Conservation (phyloP, 306 rosid species). For the Alnus glutinosa region DNA sequence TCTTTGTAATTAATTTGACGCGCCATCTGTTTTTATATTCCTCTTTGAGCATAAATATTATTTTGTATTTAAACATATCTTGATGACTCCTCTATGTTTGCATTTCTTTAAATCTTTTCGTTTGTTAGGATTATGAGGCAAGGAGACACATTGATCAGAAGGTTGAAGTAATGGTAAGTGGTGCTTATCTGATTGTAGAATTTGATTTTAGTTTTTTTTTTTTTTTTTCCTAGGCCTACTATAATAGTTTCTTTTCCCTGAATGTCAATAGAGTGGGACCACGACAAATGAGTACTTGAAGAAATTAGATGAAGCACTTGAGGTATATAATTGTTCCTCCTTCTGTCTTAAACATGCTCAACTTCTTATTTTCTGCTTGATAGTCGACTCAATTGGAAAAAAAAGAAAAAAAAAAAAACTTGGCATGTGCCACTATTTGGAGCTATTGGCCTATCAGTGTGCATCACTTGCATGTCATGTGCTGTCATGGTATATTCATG, state of each 20-base stretch:
- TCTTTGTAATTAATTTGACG: neutral
- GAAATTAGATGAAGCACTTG: constrained; percentile 79
- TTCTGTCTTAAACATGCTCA: constrained; percentile 6
- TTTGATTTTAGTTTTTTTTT: constrained; percentile 25
- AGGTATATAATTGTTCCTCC: constrained; percentile 44
- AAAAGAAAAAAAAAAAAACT: neutral
- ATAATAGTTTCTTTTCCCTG: constrained; percentile 11
- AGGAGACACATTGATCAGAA: constrained; percentile 77
- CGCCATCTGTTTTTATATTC: neutral
- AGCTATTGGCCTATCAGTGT: neutral
- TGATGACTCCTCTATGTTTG: neutral
- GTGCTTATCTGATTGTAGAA: constrained; percentile 24
- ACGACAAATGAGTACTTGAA: constrained; percentile 64
- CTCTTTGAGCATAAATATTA: neutral
- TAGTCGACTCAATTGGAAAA: neutral
- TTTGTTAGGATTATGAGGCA: constrained; percentile 74
- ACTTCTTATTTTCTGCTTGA: constrained; percentile 1
- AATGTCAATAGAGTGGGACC: constrained; percentile 73
- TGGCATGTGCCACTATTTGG: neutral
- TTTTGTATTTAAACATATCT: neutral
- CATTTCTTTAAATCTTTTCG: neutral
- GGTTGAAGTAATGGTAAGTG: constrained; percentile 80
- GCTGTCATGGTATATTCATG: neutral
- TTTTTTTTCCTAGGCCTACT: neutral
- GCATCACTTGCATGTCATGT: neutral